These are phyloP conservation scores for Hippophae tibetana DNA, from an alignment of 306 rosid genomes.

Conservation along the genomic window DNA sequence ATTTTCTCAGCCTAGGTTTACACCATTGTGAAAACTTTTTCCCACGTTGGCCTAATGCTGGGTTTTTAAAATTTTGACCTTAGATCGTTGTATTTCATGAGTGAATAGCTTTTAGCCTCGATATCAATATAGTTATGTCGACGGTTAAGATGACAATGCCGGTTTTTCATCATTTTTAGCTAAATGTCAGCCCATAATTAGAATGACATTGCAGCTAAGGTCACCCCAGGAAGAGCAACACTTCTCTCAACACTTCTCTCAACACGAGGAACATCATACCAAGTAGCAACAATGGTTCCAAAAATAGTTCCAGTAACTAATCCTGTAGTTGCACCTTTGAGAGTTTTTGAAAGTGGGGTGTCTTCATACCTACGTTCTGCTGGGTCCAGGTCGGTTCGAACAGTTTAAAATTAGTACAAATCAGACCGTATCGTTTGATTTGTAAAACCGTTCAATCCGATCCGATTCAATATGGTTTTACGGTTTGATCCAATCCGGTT, in stretches of 20 bases:
- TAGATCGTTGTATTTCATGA: neutral
- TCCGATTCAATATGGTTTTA: too few relatives aligned
- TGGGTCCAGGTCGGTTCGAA: too few relatives aligned
- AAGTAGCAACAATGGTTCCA: constrained; percentile 83
- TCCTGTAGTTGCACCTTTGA: constrained; percentile 84
- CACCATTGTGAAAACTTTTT: constrained; percentile 37
- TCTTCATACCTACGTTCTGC: constrained; percentile 82
- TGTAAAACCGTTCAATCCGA: too few relatives aligned
- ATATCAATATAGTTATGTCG: too few relatives aligned
- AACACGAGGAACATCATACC: constrained; percentile 95
- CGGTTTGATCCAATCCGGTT: too few relatives aligned
- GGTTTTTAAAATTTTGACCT: constrained; percentile 21
- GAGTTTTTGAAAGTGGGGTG: constrained; percentile 50
- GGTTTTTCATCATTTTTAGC: too few relatives aligned
- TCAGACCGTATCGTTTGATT: too few relatives aligned
- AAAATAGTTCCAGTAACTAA: constrained; percentile 71
- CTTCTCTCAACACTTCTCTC: constrained; percentile 89
- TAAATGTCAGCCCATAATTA: too few relatives aligned
- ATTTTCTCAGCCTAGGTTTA: constrained; percentile 53
- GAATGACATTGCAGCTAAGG: constrained; percentile 56
- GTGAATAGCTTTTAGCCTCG: neutral
- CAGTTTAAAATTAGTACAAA: too few relatives aligned
- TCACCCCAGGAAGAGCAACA: constrained; percentile 85
- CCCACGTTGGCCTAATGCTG: constrained; percentile 10
- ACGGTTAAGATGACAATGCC: too few relatives aligned